A percentile compares a stretch with the other conserved stretches of the same genome.
Conservation (phyloP, 768 basidiomycete genomes). For the Boletellus ananiceps region DNA sequence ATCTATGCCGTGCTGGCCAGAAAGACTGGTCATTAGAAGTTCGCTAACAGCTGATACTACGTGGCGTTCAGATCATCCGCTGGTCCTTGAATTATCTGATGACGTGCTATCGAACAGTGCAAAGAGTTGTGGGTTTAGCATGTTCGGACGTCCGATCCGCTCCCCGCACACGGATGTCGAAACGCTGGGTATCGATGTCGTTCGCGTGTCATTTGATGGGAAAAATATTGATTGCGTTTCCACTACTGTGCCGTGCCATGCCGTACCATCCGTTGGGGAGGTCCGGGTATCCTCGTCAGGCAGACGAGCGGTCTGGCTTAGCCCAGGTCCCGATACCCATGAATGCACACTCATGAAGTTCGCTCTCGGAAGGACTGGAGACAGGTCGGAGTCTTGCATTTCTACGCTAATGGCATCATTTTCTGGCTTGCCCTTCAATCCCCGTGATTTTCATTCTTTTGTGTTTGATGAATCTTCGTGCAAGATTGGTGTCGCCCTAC, state of each 20-base stretch:
- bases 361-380: conserved; percentile 27
- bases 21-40: conserved; percentile 1
- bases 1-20: conserved; percentile 15
- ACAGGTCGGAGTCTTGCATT: conserved; percentile 3
- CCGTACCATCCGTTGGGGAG: conserved; percentile 10
- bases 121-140: conserved; percentile 8
- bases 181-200: conserved; percentile 1
- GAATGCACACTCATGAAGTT: conserved; percentile 49
- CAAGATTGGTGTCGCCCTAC: conserved; percentile 45
- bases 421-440: conserved; percentile 49
- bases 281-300: conserved; percentile 18
- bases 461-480: conserved; percentile 56
- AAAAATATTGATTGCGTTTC: neutral
- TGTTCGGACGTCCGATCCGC: conserved; percentile 9
- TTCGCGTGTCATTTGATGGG: conserved; percentile 15
- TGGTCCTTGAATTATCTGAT: conserved; percentile 14
- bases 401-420: conserved; percentile 41
- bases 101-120: conserved; percentile 3
- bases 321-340: conserved; percentile 22
- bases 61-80: conserved; percentile 9
- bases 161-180: neutral
- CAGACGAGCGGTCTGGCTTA: conserved; percentile 19
- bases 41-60: conserved; percentile 11
- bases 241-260: conserved; percentile 6
- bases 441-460: conserved; percentile 41